A percentile compares a stretch with the other conserved stretches of the same genome.
Conservation (phyloP, 2,329 filamentous ascomycete species). For the Emmonsiellopsis sp. region DNA sequence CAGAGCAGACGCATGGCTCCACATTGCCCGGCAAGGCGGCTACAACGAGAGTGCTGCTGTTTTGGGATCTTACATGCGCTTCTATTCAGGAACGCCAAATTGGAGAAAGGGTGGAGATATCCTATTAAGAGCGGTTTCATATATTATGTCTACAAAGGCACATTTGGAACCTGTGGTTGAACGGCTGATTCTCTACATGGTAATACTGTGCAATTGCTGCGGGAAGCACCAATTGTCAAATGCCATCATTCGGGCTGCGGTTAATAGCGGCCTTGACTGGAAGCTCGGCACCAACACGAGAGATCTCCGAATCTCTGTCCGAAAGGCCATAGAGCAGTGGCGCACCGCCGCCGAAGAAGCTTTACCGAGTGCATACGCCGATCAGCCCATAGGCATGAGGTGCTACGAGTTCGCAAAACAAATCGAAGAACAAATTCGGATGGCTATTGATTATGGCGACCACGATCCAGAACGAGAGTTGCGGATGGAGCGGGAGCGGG, state of each 20-base stretch:
- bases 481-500: background rate
- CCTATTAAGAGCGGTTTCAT: conserved; percentile 27
- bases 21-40: conserved; percentile 25
- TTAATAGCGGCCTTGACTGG: conserved; percentile 28
- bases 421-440: conserved; percentile 19
- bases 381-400: conserved; percentile 22
- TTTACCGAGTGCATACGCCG: conserved; percentile 9
- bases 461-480: background rate
- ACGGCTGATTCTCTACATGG: conserved; percentile 30
- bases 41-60: conserved; percentile 29
- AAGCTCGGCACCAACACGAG: conserved; percentile 17
- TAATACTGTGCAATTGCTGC: conserved; percentile 30
- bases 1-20: conserved; percentile 32
- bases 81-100: conserved; percentile 27
- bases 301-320: conserved; percentile 18
- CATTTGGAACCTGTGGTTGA: conserved; percentile 20
- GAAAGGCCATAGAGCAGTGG: conserved; percentile 20
- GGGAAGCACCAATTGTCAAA: conserved; percentile 21
- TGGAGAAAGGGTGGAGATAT: conserved; percentile 27
- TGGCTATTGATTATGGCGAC: background rate
- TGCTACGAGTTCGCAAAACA: conserved; percentile 24
- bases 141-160: conserved; percentile 26
- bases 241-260: conserved; percentile 26
- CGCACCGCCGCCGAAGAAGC: conserved; percentile 15
- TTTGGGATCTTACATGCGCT: conserved; percentile 30